These are phyloP conservation scores for Sporothrix curviconia DNA, from an alignment of 2,329 filamentous ascomycete genomes.

Conservation along the genomic window DNA sequence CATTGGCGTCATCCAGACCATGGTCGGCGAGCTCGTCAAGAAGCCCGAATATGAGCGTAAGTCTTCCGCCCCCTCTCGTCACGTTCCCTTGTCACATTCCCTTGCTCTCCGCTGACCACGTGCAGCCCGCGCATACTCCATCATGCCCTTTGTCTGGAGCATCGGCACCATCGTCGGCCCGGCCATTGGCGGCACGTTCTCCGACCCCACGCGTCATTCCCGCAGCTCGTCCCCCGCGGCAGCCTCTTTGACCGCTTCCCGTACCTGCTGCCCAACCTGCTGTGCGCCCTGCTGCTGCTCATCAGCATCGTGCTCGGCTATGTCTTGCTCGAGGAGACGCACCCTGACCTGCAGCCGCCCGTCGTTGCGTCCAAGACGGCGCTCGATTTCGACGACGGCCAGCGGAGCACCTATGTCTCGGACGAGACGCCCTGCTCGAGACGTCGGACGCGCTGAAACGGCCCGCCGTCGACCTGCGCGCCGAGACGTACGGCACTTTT, in stretches of 20 bases:
- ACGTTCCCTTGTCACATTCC: no score
- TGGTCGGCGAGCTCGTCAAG: slow-evolving; percentile 82
- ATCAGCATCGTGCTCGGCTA: slow-evolving; percentile 76
- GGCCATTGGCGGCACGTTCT: slow-evolving; percentile 80
- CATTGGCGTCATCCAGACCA: slow-evolving; percentile 84
- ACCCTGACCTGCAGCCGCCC: slow-evolving; percentile 66
- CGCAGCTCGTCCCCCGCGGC: slow-evolving; percentile 57
- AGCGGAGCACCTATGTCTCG: slow-evolving; percentile 45
- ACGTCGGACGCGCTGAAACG: slow-evolving; percentile 69
- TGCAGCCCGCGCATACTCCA: slow-evolving; percentile 71
- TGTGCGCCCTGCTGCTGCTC: slow-evolving; percentile 71
- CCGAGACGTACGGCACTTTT: slow-evolving; percentile 77
- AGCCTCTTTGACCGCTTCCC: slow-evolving; percentile 73
- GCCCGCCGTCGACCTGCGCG: slow-evolving; percentile 63
- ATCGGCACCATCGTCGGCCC: slow-evolving; percentile 86
- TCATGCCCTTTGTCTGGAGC: slow-evolving; percentile 93
- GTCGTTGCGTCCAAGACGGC: not conserved
- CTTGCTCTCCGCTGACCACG: slow-evolving; percentile 15
- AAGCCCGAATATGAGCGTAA: slow-evolving; percentile 80
- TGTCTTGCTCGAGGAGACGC: slow-evolving; percentile 78
- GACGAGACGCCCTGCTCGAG: slow-evolving; percentile 70
- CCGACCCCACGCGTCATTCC: slow-evolving; percentile 72
- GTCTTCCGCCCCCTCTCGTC: slow-evolving; percentile 28
- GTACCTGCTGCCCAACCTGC: slow-evolving; percentile 81
- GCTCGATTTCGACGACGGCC: slow-evolving; percentile 17